Evolutionary conservation across 441 rosid species (phyloP).

Genomic region (Viola pubescens): DNA sequence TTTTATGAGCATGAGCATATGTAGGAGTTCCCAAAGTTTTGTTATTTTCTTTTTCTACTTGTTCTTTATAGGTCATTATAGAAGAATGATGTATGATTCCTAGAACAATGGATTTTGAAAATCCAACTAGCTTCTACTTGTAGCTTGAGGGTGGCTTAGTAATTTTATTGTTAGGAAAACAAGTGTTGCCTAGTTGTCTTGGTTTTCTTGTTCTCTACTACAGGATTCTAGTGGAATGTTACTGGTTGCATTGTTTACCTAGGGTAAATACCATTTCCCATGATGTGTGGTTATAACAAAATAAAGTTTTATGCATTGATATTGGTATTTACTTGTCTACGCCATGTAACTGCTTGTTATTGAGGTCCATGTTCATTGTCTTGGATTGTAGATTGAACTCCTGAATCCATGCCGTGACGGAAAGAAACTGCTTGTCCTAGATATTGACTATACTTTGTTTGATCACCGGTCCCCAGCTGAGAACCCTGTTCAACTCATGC

Average conservation of each 20-base stretch:
- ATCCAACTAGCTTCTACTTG: too few species aligned
- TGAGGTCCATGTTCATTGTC: constrained; percentile 1
- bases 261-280: too few species aligned
- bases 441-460: constrained; percentile 88
- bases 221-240: too few species aligned
- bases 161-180: too few species aligned
- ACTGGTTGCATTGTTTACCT: too few species aligned
- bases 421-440: constrained; percentile 86
- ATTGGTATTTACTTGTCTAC: neutral
- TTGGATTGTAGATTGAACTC: constrained; percentile 52
- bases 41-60: neutral
- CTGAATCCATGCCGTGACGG: constrained; percentile 73
- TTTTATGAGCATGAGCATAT: neutral
- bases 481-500: constrained; percentile 78
- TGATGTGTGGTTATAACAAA: too few species aligned
- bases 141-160: too few species aligned
- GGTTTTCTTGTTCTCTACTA: too few species aligned
- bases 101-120: too few species aligned
- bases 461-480: constrained; percentile 94
- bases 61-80: too few species aligned
- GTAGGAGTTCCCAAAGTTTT: neutral
- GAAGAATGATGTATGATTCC: too few species aligned
- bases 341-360: constrained; percentile 4
- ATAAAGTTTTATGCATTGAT: neutral
- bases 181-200: too few species aligned